A percentile compares a stretch with the other conserved stretches of the same genome.
phyloP scores from a whole-genome alignment of 371 early-diverging fungal species.

The Mucor lusitanicus region DNA sequence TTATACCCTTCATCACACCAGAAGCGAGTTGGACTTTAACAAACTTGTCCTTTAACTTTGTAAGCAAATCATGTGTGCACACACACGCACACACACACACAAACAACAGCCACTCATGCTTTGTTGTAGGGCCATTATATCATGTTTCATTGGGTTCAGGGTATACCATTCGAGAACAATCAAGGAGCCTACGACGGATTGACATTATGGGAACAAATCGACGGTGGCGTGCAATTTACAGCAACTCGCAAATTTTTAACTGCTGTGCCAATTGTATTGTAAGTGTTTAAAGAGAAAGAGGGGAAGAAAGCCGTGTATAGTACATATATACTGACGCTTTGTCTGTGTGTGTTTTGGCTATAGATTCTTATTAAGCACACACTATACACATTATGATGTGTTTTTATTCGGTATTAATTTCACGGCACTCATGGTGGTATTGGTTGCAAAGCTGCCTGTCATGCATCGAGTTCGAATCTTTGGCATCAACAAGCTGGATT shows the following conservation, averaged over 20 bases:
- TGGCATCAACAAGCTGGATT: constrained; percentile 70
- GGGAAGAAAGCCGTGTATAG: not conserved
- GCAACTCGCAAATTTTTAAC: constrained; percentile 94
- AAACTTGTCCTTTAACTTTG: constrained; percentile 86
- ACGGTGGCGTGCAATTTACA: constrained; percentile 93
- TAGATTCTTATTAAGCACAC: constrained; percentile 92
- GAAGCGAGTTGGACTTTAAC: constrained; percentile 97
- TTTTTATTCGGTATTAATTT: constrained; percentile 86
- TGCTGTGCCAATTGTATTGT: constrained; percentile 88
- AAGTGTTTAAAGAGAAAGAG: constrained; percentile 36
- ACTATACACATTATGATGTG: constrained; percentile 92
- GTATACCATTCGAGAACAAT: constrained; percentile 92
- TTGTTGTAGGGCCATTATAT: constrained; percentile 79
- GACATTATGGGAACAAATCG: constrained; percentile 98
- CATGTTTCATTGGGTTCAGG: constrained; percentile 94
- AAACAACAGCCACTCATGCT: not conserved
- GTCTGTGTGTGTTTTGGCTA: not conserved
- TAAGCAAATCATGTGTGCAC: constrained; percentile 42
- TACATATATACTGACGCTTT: not conserved
- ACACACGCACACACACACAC: not conserved
- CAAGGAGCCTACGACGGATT: constrained; percentile 91
- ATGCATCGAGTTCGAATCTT: constrained; percentile 95
- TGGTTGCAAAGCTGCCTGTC: constrained; percentile 90
- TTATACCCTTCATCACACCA: constrained; percentile 86
- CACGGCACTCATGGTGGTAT: constrained; percentile 74